These are phyloP conservation scores for Hypoxylon lienhwacheense DNA, from an alignment of 495 filamentous ascomycete species.

Conservation along the genomic window DNA sequence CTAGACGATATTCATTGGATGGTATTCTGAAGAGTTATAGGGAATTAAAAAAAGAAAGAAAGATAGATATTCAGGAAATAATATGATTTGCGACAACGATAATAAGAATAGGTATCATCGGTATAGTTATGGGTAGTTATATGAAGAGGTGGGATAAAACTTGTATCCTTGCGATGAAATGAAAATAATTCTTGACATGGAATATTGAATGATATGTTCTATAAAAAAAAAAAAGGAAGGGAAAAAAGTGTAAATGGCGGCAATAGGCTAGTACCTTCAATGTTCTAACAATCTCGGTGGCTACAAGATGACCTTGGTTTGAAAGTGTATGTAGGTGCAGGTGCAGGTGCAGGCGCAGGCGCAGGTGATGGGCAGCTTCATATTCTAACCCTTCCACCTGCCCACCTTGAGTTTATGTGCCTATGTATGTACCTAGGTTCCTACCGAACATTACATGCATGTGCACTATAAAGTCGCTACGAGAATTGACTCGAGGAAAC, in stretches of 20 bases:
- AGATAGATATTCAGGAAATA: slow-evolving; percentile 6
- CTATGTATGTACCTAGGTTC: background rate
- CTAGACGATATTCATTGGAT: slow-evolving; percentile 23
- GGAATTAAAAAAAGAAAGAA: slow-evolving; percentile 10
- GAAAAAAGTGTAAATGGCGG: no score
- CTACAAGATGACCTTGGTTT: no score
- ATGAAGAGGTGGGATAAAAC: no score
- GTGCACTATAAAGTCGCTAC: background rate
- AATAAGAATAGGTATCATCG: no score
- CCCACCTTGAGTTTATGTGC: slow-evolving; percentile 1
- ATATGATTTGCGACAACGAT: slow-evolving; percentile 16
- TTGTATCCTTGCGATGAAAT: background rate
- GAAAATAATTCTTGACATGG: slow-evolving; percentile 3
- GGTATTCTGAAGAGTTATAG: slow-evolving; percentile 5
- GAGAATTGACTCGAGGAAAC: slow-evolving; percentile 22
- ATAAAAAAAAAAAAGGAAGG: slow-evolving; percentile 5
- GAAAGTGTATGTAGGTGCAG: slow-evolving; percentile 6
- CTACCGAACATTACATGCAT: no score
- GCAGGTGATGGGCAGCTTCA: background rate
- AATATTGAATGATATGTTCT: background rate
- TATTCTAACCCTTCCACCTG: slow-evolving; percentile 9
- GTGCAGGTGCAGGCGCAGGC: background rate
- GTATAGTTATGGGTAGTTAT: background rate
- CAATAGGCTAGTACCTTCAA: no score
- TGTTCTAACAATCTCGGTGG: no score